Evolutionary conservation across 2,329 filamentous ascomycete species (phyloP).

Genomic region (Venturiaceae sp.): DNA sequence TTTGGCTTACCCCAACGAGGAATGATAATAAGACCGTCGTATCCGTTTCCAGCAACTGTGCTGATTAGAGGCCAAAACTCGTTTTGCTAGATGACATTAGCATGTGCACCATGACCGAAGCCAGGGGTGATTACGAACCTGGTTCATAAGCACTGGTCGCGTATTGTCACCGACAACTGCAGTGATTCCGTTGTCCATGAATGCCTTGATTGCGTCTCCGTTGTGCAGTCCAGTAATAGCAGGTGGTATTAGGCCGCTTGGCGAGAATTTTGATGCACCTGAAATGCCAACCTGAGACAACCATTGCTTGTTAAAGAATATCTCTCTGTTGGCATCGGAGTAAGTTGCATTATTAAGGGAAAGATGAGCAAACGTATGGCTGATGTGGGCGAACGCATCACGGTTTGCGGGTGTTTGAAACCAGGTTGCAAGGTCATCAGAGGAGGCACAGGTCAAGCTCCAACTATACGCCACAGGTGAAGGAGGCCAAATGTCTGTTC

Average conservation of each 20-base stretch:
- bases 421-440: not conserved
- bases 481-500: slow-evolving; percentile 38
- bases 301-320: not conserved
- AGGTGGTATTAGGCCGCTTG: slow-evolving; percentile 1
- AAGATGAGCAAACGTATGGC: slow-evolving; percentile 2
- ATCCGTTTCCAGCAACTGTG: not conserved
- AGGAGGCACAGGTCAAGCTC: not conserved
- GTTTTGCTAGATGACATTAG: not conserved
- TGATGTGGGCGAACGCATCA: slow-evolving; percentile 5
- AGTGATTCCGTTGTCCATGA: slow-evolving; percentile 3
- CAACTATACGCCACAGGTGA: slow-evolving; percentile 7
- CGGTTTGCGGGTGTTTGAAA: slow-evolving; percentile 2
- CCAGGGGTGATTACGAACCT: not conserved
- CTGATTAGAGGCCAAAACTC: slow-evolving; percentile 4
- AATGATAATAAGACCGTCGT: slow-evolving; percentile 1
- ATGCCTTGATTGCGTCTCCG: slow-evolving; percentile 5
- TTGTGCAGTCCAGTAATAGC: slow-evolving; percentile 5
- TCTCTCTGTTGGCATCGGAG: slow-evolving; percentile 1
- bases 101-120: not conserved
- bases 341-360: slow-evolving; percentile 3
- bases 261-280: not conserved
- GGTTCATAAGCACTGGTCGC: not conserved
- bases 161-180: slow-evolving; percentile 4
- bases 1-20: slow-evolving; percentile 1
- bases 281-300: slow-evolving; percentile 1